phyloP scores from a whole-genome alignment of 495 filamentous ascomycete genomes.

The Penicillium coffeae region DNA sequence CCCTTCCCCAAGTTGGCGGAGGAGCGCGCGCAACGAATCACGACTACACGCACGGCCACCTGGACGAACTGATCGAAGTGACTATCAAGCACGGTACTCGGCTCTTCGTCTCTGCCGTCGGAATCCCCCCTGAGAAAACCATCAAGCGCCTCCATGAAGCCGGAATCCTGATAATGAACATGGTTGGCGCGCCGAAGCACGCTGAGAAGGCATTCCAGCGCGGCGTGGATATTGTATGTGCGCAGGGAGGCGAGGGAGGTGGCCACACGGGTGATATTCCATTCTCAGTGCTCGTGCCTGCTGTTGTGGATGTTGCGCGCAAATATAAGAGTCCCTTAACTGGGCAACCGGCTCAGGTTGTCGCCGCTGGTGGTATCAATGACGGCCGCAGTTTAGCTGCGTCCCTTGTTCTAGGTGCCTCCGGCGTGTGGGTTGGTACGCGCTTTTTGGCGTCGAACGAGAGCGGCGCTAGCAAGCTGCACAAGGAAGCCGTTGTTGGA shows the following conservation, averaged over 20 bases:
- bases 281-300: slow-evolving; percentile 66
- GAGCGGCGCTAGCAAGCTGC: slow-evolving; percentile 70
- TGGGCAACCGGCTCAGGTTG: slow-evolving; percentile 58
- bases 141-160: slow-evolving; percentile 70
- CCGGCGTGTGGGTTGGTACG: slow-evolving; percentile 81
- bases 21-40: slow-evolving; percentile 80
- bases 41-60: slow-evolving; percentile 81
- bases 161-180: slow-evolving; percentile 84
- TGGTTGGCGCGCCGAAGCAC: slow-evolving; percentile 90
- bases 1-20: slow-evolving; percentile 79
- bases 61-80: slow-evolving; percentile 78
- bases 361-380: slow-evolving; percentile 72
- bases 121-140: slow-evolving; percentile 66
- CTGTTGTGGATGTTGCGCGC: slow-evolving; percentile 68
- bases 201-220: slow-evolving; percentile 75
- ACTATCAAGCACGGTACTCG: slow-evolving; percentile 71
- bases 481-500: slow-evolving; percentile 76
- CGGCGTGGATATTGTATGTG: slow-evolving; percentile 81
- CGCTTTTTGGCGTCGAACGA: slow-evolving; percentile 76
- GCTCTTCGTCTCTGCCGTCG: slow-evolving; percentile 80
- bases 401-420: slow-evolving; percentile 68
- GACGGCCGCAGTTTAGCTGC: slow-evolving; percentile 69
- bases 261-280: slow-evolving; percentile 78
- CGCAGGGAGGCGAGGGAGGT: slow-evolving; percentile 76
- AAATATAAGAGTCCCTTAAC: slow-evolving; percentile 54